Base-by-base conservation (phyloP, 164 flowering plant genomes). In the Aristolochia fimbriata region DNA sequence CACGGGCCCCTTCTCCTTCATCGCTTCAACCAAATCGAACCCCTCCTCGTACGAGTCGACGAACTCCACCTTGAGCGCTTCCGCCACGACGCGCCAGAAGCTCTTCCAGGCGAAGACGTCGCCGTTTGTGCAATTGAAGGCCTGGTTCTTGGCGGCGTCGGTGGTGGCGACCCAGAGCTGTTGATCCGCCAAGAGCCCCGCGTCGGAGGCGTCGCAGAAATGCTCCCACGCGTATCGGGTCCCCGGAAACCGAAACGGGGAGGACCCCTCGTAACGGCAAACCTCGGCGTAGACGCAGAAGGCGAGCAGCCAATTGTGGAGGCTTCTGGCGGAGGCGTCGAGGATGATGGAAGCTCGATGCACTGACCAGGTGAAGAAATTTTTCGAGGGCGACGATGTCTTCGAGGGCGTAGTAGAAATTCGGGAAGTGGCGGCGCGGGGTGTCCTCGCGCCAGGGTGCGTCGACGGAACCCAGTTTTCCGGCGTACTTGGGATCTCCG, bases 91-190 rank as follows among this genome's bases (percentile, higher is more conserved):
- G 21, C 14, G 27, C 64, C 72, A 64, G 1, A 64, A 48, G 43
- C 2, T 30, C 64, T 69, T 74, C 77, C 77, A 71, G 8, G 68
- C 66, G 17, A 71, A 74, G 22, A 71, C 70, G 49, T 74, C 76
- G 0, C 80, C 80, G n/a, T 74, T 69, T 0, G 72, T 67, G 67
- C 73, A 69, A 59, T 71, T 74, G 21, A 69, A 77, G 2, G 77
- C 75, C 15, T 73, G 63, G 60, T 77, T 77, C 72, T 67, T 74
- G 6, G 74, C 76, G 10, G n/a, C 24, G 1, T 50, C 55, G 1
- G 73, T 15, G 5, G 56, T 65, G 0, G 76, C 60, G 0, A 76
- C 76, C 80, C 80, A 71, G 50, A 74, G 66, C 0, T 77, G 73
- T 10, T 77, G 75, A 45, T 69, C 62, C 4, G 80, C 77, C 0